Evolutionary conservation across 2,329 filamentous ascomycete genomes (phyloP).

Genomic region (Penicillium sp.): DNA sequence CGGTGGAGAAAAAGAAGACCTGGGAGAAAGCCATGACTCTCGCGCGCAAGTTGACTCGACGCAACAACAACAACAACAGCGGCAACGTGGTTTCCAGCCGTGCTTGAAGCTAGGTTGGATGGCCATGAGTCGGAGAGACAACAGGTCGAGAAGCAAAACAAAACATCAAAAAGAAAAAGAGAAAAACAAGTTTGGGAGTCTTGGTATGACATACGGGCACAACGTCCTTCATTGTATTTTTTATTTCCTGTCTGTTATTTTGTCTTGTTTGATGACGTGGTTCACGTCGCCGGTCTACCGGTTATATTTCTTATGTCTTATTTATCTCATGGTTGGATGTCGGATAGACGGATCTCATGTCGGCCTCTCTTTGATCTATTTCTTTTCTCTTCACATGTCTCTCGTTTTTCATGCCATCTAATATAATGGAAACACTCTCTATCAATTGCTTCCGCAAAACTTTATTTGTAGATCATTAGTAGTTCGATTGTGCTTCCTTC

Average conservation of each 20-base stretch:
- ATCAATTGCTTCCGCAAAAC: background rate
- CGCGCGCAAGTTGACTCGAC: conserved; percentile 26
- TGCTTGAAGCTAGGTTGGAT: conserved; percentile 12
- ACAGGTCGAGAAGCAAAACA: background rate
- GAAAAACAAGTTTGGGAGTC: too few species aligned
- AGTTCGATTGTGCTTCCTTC: background rate
- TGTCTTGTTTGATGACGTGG: too few species aligned
- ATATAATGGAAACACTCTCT: conserved; percentile 8
- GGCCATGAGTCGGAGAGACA: background rate
- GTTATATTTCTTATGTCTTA: conserved; percentile 1
- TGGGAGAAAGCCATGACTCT: conserved; percentile 28
- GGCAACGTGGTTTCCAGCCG: conserved; percentile 19
- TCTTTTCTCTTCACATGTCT: conserved; percentile 4
- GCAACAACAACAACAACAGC: conserved; percentile 19
- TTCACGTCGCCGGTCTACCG: too few species aligned
- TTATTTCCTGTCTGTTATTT: background rate
- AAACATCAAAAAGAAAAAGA: background rate
- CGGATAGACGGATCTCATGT: conserved; percentile 3
- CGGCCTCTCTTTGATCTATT: conserved; percentile 4
- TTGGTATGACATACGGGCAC: too few species aligned
- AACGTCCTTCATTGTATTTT: too few species aligned
- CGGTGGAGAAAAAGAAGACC: conserved; percentile 21
- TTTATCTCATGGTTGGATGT: background rate
- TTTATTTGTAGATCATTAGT: background rate
- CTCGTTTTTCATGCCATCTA: background rate